phyloP scores from a whole-genome alignment of 352 stramenopile genomes.

The Globisporangium alternatum region DNA sequence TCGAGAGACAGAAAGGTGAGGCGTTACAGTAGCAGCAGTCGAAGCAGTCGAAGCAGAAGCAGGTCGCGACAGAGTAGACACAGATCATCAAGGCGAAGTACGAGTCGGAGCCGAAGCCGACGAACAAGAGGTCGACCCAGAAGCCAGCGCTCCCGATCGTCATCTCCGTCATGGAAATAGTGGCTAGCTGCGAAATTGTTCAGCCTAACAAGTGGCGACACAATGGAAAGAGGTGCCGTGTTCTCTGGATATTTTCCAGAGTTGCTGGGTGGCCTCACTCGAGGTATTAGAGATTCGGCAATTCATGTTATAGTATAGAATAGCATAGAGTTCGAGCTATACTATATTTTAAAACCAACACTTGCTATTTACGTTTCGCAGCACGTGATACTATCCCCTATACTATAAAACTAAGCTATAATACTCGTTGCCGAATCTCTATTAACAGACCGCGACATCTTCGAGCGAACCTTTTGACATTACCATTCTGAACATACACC shows the following conservation, averaged over 20 bases:
- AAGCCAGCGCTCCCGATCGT: neutral
- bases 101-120: neutral
- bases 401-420: too few relatives aligned
- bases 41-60: slow-evolving; percentile 9
- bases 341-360: too few relatives aligned
- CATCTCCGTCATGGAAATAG: neutral
- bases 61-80: slow-evolving; percentile 9
- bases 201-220: neutral
- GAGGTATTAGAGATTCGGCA: too few relatives aligned
- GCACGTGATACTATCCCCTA: too few relatives aligned
- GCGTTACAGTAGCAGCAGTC: slow-evolving; percentile 1
- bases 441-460: too few relatives aligned
- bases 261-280: too few relatives aligned
- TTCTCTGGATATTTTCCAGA: neutral
- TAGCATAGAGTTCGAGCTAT: too few relatives aligned
- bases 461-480: too few relatives aligned
- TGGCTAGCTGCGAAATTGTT: neutral
- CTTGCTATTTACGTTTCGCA: too few relatives aligned
- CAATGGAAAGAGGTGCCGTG: neutral
- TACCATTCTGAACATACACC: too few relatives aligned
- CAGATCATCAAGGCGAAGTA: slow-evolving; percentile 3
- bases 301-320: too few relatives aligned
- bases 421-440: too few relatives aligned
- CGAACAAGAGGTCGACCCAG: neutral
- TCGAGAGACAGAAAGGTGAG: neutral